phyloP scores from a whole-genome alignment of 2,329 filamentous ascomycete genomes.

The Gaeumannomyces sp. region DNA sequence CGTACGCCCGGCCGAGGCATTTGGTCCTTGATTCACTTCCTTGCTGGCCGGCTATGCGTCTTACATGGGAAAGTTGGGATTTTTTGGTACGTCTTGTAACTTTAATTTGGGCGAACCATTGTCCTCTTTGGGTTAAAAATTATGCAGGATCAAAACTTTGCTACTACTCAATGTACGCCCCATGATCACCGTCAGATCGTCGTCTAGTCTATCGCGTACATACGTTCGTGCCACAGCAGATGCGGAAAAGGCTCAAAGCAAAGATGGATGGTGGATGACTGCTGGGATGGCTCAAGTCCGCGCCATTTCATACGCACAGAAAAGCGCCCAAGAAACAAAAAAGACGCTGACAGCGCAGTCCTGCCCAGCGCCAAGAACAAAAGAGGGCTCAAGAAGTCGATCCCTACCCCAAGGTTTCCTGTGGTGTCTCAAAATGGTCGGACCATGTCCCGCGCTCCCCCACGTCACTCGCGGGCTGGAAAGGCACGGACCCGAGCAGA shows the following conservation, averaged over 20 bases:
- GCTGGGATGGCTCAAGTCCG: no score
- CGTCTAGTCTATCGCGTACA: no score
- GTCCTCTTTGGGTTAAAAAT: neutral
- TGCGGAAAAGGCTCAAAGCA: no score
- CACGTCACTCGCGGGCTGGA: neutral
- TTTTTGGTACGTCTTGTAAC: neutral
- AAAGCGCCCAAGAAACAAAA: no score
- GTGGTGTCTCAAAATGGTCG: neutral
- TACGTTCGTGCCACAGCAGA: no score
- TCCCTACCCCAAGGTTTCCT: neutral
- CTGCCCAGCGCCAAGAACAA: neutral
- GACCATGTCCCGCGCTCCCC: neutral
- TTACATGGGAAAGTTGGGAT: no score
- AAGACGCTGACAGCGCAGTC: no score
- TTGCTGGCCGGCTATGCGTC: neutral
- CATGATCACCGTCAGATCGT: no score
- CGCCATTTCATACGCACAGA: constrained; percentile 2
- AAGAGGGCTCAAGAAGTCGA: neutral
- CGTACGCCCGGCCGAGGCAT: no score
- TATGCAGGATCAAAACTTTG: no score
- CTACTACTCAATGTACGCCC: no score
- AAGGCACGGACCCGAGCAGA: neutral
- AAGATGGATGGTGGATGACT: no score
- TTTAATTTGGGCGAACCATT: neutral
- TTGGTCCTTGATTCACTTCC: neutral